Evolutionary conservation across 2,329 filamentous ascomycete genomes (phyloP).

Genomic region (Geosmithia putterillii): DNA sequence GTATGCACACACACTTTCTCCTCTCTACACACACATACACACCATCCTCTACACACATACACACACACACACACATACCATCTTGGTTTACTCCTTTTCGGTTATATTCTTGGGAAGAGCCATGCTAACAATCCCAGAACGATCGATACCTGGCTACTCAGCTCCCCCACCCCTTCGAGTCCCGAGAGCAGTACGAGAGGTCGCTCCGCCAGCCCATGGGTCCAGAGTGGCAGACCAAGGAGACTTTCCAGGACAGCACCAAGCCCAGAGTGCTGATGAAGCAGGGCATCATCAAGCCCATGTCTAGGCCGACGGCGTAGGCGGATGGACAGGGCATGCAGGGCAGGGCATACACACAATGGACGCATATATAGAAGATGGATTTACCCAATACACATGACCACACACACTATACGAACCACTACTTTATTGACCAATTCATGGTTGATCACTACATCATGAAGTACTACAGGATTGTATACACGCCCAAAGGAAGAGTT

Average conservation of each 20-base stretch:
- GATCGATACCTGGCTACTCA: conserved; percentile 74
- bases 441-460: too few relatives aligned
- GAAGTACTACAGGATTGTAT: too few relatives aligned
- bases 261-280: conserved; percentile 86
- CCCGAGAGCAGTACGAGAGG: conserved; percentile 77
- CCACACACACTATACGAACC: too few relatives aligned
- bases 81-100: background rate
- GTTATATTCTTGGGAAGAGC: too few relatives aligned
- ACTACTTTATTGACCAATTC: too few relatives aligned
- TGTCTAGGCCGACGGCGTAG: conserved; percentile 58
- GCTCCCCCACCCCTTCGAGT: conserved; percentile 86
- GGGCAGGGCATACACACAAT: background rate
- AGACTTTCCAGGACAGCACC: conserved; percentile 78
- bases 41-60: too few relatives aligned
- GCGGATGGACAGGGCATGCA: background rate
- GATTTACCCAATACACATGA: too few relatives aligned
- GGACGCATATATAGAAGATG: background rate
- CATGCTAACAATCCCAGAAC: conserved; percentile 44
- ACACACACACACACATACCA: background rate
- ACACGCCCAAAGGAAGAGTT: too few relatives aligned
- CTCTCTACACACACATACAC: conserved; percentile 1
- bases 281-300: conserved; percentile 78
- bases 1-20: conserved; percentile 25
- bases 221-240: conserved; percentile 93
- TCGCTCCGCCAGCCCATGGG: conserved; percentile 78